Base-by-base conservation (phyloP, 78 protist species). In the Isochrysis galbana region DNA sequence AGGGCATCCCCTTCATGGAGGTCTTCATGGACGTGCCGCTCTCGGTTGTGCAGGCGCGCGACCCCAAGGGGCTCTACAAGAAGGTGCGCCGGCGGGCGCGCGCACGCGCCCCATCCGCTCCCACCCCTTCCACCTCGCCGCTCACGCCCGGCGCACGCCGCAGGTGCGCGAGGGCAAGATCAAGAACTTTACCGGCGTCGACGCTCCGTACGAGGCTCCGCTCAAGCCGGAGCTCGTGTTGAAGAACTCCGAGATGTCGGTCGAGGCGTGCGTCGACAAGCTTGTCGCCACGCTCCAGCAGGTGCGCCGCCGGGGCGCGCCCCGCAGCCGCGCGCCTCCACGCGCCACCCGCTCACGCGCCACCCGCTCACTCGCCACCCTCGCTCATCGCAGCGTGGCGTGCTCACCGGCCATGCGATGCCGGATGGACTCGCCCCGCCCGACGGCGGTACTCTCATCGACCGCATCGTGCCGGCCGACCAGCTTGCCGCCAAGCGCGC, bases 31-130 rank as follows among this genome's bases (percentile, higher is more conserved):
- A 80, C 72, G 92, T 90, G 41, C 80, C 88, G 26, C 55, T 93
- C 41, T 41, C 41, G 39, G 90, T 41, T 25, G 77, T 39, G 32
- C 1, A 72, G 47, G 83, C 26, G 46, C 95, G 95, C 55, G 95
- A 93, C 84, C 95, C 95, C n/a, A 93, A 93, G 89, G 95, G 95
- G 46, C 95, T 93, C 46, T 93, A 93, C 93, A 34, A 51, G 72
- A 89, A 90, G 93, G 91, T 34, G n/a, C n/a, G n/a, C n/a, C n/a
- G n/a, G n/a, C n/a, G n/a, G n/a, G n/a, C n/a, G n/a, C n/a, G n/a
- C n/a, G n/a, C n/a, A n/a, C n/a, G n/a, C n/a, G n/a, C n/a, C 48
- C 46, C 44, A 29, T 23, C 44, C 34, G 72, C 25, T 67, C 25
- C 25, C 36, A 67, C 25, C 72, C 36, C 72, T 25, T 67, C 25